These are phyloP conservation scores for Komagataella pseudopastoris DNA, from an alignment of 805 yeast genomes.

Conservation along the genomic window DNA sequence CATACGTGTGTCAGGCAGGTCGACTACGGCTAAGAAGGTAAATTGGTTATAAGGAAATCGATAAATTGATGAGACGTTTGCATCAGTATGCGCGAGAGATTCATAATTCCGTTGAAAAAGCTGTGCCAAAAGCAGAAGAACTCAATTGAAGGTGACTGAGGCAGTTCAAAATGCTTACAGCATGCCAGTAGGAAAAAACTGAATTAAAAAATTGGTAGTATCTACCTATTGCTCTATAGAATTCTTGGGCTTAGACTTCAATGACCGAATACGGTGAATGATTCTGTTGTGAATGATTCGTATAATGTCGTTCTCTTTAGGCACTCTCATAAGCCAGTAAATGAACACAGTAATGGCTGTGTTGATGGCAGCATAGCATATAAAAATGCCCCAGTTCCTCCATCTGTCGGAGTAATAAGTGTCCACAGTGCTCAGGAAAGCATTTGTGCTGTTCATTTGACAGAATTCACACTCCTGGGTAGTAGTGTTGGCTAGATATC, in stretches of 20 bases:
- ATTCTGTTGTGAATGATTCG: neutral
- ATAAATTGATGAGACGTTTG: neutral
- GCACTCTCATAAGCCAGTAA: conserved; percentile 26
- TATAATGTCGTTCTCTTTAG: conserved; percentile 11
- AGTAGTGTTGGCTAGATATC: conserved; percentile 26
- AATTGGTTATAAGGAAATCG: neutral
- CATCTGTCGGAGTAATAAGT: conserved; percentile 24
- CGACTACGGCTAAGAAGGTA: neutral
- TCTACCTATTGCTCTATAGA: neutral
- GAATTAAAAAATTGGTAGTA: too few species aligned
- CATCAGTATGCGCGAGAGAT: neutral
- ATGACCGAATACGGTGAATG: neutral
- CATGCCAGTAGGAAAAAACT: too few species aligned
- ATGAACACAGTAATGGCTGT: conserved; percentile 7
- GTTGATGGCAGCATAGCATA: conserved; percentile 26
- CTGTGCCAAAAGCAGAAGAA: neutral
- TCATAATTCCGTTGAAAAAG: neutral
- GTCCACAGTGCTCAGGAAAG: conserved; percentile 32
- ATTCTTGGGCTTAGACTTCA: neutral
- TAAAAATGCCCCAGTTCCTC: conserved; percentile 36
- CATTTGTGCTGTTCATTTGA: conserved; percentile 40
- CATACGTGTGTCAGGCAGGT: neutral
- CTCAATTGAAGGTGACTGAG: neutral
- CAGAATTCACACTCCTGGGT: conserved; percentile 54
- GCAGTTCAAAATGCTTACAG: neutral